Evolutionary conservation across 495 filamentous ascomycete species (phyloP).

Genomic region (Aspergillus haitiensis): DNA sequence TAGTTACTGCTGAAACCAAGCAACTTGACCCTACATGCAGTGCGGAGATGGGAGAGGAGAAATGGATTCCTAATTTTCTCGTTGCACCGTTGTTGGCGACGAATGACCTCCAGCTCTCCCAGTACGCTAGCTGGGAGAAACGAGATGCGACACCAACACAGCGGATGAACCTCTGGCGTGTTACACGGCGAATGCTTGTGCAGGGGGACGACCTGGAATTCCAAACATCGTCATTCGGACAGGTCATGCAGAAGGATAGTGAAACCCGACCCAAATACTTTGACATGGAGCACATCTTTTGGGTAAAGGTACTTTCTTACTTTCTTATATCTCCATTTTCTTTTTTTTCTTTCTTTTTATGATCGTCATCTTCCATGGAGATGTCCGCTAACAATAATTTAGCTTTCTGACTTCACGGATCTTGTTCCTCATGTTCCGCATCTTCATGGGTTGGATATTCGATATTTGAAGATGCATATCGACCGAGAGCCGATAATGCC

Average conservation of each 20-base stretch:
- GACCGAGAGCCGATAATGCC: constrained; percentile 39
- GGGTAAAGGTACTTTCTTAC: constrained; percentile 61
- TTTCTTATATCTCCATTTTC: background rate
- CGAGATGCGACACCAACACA: constrained; percentile 48
- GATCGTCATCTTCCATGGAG: constrained; percentile 25
- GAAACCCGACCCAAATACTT: constrained; percentile 55
- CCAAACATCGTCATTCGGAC: constrained; percentile 39
- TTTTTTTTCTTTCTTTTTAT: background rate
- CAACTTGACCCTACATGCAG: constrained; percentile 49
- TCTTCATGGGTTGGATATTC: constrained; percentile 60
- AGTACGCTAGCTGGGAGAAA: constrained; percentile 71
- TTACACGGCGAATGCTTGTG: constrained; percentile 51
- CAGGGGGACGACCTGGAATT: constrained; percentile 45
- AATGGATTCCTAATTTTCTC: constrained; percentile 77
- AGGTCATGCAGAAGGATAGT: constrained; percentile 47
- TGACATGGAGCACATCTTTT: constrained; percentile 65
- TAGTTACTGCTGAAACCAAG: constrained; percentile 49
- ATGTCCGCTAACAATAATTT: too few relatives aligned
- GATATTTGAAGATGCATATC: constrained; percentile 50
- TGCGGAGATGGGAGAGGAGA: constrained; percentile 52
- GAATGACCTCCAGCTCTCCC: constrained; percentile 70
- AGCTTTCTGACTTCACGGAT: constrained; percentile 74
- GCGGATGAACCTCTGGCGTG: constrained; percentile 53
- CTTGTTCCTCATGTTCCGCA: constrained; percentile 70
- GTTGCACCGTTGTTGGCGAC: constrained; percentile 73